Evolutionary conservation across 2,329 filamentous ascomycete genomes (phyloP), one percentile per base, ranked within the genome.

Genomic region (Corynespora cassiicola): DNA sequence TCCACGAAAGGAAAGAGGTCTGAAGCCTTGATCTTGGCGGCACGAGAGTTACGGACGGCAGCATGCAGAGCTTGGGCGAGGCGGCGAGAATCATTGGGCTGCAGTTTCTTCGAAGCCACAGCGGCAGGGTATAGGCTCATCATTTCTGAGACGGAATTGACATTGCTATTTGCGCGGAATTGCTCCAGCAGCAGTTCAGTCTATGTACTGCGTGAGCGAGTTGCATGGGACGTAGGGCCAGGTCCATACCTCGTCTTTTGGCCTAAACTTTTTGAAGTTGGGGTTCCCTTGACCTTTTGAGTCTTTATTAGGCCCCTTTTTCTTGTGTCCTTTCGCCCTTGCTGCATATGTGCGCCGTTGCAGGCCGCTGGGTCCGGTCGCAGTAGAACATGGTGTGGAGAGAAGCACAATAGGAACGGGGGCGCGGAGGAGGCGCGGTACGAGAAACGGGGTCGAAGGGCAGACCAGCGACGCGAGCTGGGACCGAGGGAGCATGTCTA

Each of bases 61-160:
- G 50, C 54, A 37, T 75, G 71, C 1, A 75, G 38, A 12, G 66
- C 57, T 33, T 63, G 55, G 20, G 63, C 61, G 12, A 72, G 61
- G n/a, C 50, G 44, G 19, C 54, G 57, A 2, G 60, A 61, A 19
- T 66, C 59, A 7, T 50, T 39, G 21, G 37, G 34, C 14, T 38
- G 34, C 9, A 67, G 23, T 2, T 45, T 10, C 3, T 36, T 27
- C 2, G 45, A 33, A 1, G 40, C 39, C 10, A 56, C 30, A 11
- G 66, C 32, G 9, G 31, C 39, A 2, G 63, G 61, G 29, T 67
- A 67, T 16, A 64, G 33, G 2, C 55, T 44, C 52, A 62, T 57
- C 15, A 65, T 28, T 3, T 39, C 18, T 14, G 48, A 30, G 3
- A 54, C 24, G 23, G 56, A 38, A 15, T 50, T 52, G 2, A 21